Evolutionary conservation across 495 filamentous ascomycete species (phyloP), one percentile per base, ranked within the genome.

Genomic region (Tetracladium setigerum): DNA sequence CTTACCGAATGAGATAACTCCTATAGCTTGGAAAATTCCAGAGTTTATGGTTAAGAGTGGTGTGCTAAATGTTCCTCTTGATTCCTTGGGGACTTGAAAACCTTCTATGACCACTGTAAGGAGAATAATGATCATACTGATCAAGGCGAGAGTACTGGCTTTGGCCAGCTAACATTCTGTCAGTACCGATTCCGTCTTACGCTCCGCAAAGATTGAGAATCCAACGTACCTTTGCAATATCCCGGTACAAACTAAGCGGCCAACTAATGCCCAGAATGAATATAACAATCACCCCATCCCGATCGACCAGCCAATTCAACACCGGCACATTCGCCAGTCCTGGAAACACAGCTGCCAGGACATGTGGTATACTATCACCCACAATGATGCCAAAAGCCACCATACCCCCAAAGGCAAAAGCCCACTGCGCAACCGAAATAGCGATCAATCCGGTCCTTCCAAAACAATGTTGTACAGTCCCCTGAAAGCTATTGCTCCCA

Each of bases 331-430:
- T 68, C 31, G 67, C 62, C 27, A 97, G 62, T 6, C 76, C 77
- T 1, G 94, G 92, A 64, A 90, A 95, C 9, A 95, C 58, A 10
- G 89, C 87, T 14, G 69, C 67, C 54, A 96, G 59, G 30, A 98
- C 92, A 64, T 88, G 87, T 0, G 92, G 92, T 55, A 98, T 95
- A 1, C 86, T 86, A 62, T 98, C 92, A 17, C 92, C 92, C 18
- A 98, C 83, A 62, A 98, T 96, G 47, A 98, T 87, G 46, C 90
- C 92, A 67, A 95, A 98, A 16, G 94, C 94, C 34, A 97, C 77
- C 94, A 97, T 97, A 41, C 94, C 92, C 36, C 92, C 94, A 65
- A 96, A 98, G 38, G 94, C 92, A 74, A 98, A 98, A 31, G 86
- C 86, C 87, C 89, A 97, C 67, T 98, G 92, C 31, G 92, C 92